Conservation (phyloP, 164 flowering plant species). For the Brasenia schreberi region DNA sequence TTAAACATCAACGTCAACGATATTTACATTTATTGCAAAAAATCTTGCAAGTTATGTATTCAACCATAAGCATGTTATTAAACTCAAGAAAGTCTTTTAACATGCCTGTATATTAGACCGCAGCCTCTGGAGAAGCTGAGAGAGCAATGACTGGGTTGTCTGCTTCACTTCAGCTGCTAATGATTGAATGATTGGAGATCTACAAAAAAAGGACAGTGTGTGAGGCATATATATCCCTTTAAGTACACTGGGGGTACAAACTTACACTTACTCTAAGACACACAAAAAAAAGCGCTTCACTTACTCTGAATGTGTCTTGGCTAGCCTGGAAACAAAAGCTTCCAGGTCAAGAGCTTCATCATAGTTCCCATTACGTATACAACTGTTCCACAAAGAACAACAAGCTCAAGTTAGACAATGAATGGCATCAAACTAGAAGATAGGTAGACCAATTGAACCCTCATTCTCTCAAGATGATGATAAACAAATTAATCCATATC, state of each 20-base stretch:
- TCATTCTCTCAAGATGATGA: too few species aligned
- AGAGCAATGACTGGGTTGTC: constrained; percentile 88
- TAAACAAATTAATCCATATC: too few species aligned
- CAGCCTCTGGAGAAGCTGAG: constrained; percentile 95
- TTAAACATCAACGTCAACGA: background rate
- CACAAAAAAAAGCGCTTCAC: constrained; percentile 11
- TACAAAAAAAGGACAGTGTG: constrained; percentile 7
- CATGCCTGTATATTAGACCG: constrained; percentile 89
- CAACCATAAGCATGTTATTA: too few species aligned
- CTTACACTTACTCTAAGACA: background rate
- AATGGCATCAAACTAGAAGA: too few species aligned
- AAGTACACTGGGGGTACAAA: background rate
- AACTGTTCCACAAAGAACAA: constrained; percentile 27
- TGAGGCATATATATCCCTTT: background rate
- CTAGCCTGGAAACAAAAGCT: constrained; percentile 78
- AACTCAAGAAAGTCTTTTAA: background rate
- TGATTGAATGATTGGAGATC: constrained; percentile 85
- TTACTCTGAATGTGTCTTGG: constrained; percentile 93
- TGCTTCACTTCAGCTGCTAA: constrained; percentile 83
- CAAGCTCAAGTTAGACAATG: too few species aligned
- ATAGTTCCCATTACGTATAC: constrained; percentile 92
- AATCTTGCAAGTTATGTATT: background rate
- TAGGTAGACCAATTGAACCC: too few species aligned
- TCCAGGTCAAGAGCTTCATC: constrained; percentile 98
- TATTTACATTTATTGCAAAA: background rate